Conservation (phyloP, 345 rosid genomes). For the Sonneratia alba region DNA sequence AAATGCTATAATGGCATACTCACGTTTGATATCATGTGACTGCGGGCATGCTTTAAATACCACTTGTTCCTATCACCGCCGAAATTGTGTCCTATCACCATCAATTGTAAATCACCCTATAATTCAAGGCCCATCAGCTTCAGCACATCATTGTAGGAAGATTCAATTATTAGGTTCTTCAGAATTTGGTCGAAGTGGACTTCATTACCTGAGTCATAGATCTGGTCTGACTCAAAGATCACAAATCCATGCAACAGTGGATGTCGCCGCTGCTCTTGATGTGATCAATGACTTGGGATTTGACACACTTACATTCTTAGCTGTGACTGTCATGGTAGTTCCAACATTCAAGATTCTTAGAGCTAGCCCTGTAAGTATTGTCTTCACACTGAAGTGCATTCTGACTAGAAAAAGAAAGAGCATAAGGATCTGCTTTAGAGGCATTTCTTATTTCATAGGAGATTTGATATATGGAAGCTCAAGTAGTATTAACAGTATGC, state of each 20-base stretch:
- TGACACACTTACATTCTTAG: slow-evolving; percentile 90
- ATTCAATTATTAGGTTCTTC: slow-evolving; percentile 20
- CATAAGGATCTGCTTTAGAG: not conserved
- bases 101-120: slow-evolving; percentile 19
- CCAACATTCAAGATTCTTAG: slow-evolving; percentile 73
- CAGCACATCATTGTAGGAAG: slow-evolving; percentile 20
- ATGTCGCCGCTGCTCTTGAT: slow-evolving; percentile 73
- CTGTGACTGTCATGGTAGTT: slow-evolving; percentile 81
- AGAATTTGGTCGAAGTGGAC: slow-evolving; percentile 21
- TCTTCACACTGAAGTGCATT: not conserved
- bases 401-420: not conserved
- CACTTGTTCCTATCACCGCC: slow-evolving; percentile 16
- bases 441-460: not conserved
- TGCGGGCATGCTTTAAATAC: slow-evolving; percentile 21
- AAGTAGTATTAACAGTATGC: slow-evolving; percentile 1
- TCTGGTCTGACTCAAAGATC: slow-evolving; percentile 24
- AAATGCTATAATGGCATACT: slow-evolving; percentile 16
- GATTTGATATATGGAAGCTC: not conserved
- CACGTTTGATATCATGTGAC: slow-evolving; percentile 18
- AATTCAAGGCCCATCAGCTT: slow-evolving; percentile 22
- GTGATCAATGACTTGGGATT: slow-evolving; percentile 91
- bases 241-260: slow-evolving; percentile 36
- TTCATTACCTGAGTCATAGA: slow-evolving; percentile 23
- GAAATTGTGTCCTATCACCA: slow-evolving; percentile 12
- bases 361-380: slow-evolving; percentile 84